phyloP scores from a whole-genome alignment of 2,329 filamentous ascomycete species.

The Ophiocordyceps camponoti-leonardi region DNA sequence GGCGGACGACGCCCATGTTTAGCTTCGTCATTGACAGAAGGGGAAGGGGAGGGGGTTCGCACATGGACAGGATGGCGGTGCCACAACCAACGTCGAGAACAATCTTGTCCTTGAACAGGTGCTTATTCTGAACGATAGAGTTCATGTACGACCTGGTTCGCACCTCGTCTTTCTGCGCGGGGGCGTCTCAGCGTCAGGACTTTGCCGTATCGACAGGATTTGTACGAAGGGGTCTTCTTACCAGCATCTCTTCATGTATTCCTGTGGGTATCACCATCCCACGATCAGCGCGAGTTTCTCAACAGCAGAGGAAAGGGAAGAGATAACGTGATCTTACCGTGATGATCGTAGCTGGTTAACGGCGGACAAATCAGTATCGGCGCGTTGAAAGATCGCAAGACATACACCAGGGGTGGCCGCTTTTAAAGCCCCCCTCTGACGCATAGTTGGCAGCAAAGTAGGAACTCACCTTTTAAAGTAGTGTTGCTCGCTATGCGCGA shows the following conservation, averaged over 20 bases:
- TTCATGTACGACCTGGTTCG: conserved; percentile 95
- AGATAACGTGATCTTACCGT: no score
- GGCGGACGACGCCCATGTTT: neutral
- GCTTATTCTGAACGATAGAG: conserved; percentile 91
- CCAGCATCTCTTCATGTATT: conserved; percentile 97
- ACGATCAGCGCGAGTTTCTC: no score
- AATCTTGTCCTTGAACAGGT: conserved; percentile 68
- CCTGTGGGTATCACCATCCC: no score
- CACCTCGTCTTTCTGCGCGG: conserved; percentile 81
- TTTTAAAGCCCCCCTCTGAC: no score
- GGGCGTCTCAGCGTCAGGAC: no score
- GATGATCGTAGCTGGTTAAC: conserved; percentile 73
- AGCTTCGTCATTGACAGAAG: neutral
- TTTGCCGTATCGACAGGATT: no score
- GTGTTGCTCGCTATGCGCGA: conserved; percentile 93
- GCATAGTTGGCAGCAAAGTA: no score
- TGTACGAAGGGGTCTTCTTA: conserved; percentile 32
- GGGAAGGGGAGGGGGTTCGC: conserved; percentile 17
- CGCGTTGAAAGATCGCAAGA: neutral
- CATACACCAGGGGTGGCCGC: no score
- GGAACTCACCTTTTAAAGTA: conserved; percentile 99
- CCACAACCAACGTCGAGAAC: conserved; percentile 96
- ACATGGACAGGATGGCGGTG: conserved; percentile 98
- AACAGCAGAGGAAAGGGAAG: no score
- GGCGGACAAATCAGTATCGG: conserved; percentile 15